Conservation (phyloP, 257 asterid genomes). For the Avicennia marina region DNA sequence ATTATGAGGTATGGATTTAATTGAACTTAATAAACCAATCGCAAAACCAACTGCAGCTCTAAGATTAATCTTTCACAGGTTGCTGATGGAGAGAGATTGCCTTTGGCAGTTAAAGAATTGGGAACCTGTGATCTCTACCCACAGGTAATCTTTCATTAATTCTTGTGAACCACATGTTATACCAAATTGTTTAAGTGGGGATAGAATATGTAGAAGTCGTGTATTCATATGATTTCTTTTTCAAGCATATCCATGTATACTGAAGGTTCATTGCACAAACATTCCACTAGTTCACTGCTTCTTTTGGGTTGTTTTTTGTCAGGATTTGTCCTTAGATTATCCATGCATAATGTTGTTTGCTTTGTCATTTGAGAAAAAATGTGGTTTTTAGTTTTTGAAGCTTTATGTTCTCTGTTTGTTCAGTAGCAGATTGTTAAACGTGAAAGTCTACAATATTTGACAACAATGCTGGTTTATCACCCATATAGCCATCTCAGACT, state of each 20-base stretch:
- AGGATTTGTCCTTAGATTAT: not conserved
- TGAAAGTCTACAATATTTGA: slow-evolving; percentile 4
- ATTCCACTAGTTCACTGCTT: too few relatives aligned
- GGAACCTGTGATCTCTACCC: slow-evolving; percentile 99
- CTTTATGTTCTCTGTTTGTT: not conserved
- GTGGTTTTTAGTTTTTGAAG: not conserved
- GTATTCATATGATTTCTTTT: not conserved
- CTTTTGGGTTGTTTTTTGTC: not conserved
- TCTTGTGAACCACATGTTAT: slow-evolving; percentile 15
- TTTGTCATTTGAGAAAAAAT: not conserved
- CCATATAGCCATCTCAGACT: slow-evolving; percentile 4
- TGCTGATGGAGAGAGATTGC: slow-evolving; percentile 95
- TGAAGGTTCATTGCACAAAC: too few relatives aligned
- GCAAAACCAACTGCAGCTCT: slow-evolving; percentile 17
- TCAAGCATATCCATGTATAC: too few relatives aligned
- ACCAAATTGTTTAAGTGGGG: slow-evolving; percentile 4
- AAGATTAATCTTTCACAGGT: slow-evolving; percentile 47
- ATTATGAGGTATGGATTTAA: slow-evolving; percentile 65
- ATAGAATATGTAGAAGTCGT: not conserved
- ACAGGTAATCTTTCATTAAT: slow-evolving; percentile 52
- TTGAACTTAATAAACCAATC: slow-evolving; percentile 2
- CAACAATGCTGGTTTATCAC: not conserved
- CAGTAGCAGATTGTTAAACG: slow-evolving; percentile 14
- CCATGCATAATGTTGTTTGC: too few relatives aligned
- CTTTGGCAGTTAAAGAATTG: slow-evolving; percentile 93